A percentile compares a stretch with the other conserved stretches of the same genome.
Evolutionary conservation across 1,284 basidiomycete species (phyloP).

Genomic region (Papiliotrema fonsecae): DNA sequence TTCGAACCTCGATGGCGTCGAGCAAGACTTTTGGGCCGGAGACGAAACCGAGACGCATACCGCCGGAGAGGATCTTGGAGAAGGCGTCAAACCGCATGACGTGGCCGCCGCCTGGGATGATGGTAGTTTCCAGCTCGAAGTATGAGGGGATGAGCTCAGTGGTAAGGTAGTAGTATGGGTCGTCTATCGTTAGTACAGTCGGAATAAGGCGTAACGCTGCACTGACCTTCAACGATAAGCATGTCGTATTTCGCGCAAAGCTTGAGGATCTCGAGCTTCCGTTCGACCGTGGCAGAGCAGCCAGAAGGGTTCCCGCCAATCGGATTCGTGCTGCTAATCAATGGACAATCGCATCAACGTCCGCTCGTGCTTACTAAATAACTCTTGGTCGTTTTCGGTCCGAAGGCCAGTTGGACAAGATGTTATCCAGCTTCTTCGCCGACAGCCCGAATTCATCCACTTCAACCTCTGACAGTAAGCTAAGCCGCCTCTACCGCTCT

Average conservation of each 20-base stretch:
- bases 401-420: constrained; percentile 70
- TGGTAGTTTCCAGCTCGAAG: constrained; percentile 64
- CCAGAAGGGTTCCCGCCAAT: constrained; percentile 79
- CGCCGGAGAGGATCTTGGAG: constrained; percentile 79
- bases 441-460: constrained; percentile 41
- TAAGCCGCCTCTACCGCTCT: too few relatives aligned
- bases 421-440: constrained; percentile 56
- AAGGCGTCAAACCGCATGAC: constrained; percentile 83
- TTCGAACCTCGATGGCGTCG: constrained; percentile 65
- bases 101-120: constrained; percentile 57
- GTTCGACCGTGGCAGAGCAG: constrained; percentile 64
- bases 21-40: constrained; percentile 72
- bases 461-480: background rate
- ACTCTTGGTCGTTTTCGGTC: constrained; percentile 70
- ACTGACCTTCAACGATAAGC: constrained; percentile 82
- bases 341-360: too few relatives aligned
- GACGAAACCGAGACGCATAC: constrained; percentile 62
- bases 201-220: constrained; percentile 11
- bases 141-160: constrained; percentile 60
- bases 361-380: constrained; percentile 65
- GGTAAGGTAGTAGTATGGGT: constrained; percentile 67
- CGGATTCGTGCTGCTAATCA: constrained; percentile 54
- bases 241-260: constrained; percentile 72
- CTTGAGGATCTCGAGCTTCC: constrained; percentile 71
- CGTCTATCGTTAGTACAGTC: constrained; percentile 51